Evolutionary conservation across 2,329 filamentous ascomycete species (phyloP), one percentile per base, ranked within the genome.

Genomic region (Thelonectria olida): DNA sequence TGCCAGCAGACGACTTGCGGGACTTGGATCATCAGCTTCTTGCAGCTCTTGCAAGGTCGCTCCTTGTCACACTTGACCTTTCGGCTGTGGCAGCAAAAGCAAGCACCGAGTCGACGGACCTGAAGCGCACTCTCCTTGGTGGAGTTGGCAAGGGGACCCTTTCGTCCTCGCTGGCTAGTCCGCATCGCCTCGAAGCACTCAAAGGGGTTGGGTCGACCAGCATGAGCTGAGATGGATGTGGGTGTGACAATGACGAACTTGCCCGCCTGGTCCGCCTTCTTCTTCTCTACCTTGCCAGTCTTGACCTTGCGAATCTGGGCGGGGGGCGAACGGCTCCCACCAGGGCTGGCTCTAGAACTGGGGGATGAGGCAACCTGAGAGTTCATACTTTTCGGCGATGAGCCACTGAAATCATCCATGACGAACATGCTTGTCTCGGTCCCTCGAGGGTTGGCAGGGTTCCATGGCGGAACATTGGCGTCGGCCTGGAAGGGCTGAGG

Each of bases 1-100:
- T 84, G 84, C 85, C 85, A 87, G 74, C 85, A 88, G 22, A 88
- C 78, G 19, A 84, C 80, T 67, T 85, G 82, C 2, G 85, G 84
- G 13, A 86, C 77, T 50, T 80, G 75, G 2, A 77, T 71, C 54
- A 80, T 78, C 54, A 87, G 78, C 72, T 85, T 84, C 66, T 78
- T 80, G 77, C 85, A 88, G 74, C 82, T 86, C 72, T 81, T 81
- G 74, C 85, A 88, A 0, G 85, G 84, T 45, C 85, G 76, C 67
- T 84, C 79, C 64, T 81, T 81, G 70, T 86, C 84, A 64, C 85
- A 87, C 71, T 82, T 84, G 54, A 88, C 85, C 72, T 88, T 88
- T 65, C 85, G 83, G 58, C 81, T 83, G 68, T 85, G 84, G 68
- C 85, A 88, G 74, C 84, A 85, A 75, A 87, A 87, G 70, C 85